Base-by-base conservation (phyloP, 1,284 basidiomycete species). In the Ceratobasidium sp. region DNA sequence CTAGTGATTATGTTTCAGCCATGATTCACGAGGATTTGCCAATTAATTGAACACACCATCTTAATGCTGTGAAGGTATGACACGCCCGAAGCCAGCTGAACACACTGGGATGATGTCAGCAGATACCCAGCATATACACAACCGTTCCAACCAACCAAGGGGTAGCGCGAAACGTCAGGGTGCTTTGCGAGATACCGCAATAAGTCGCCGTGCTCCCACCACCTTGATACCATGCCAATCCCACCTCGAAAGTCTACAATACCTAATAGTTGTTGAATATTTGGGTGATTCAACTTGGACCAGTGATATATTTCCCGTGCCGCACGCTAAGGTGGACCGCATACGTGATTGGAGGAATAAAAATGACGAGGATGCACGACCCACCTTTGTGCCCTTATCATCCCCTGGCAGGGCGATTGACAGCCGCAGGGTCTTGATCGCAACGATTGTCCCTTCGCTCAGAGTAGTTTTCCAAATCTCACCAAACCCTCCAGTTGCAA, bases 1-100 rank as follows among this genome's bases (percentile, higher is more conserved):
- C 36, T 41, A n/a, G 36, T 41, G 11, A 41, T 4, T 41, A 41
- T n/a, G n/a, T n/a, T n/a, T n/a, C n/a, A 41, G 6, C 4, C 36
- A 41, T 41, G 4, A 11, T 5, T 41, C 11, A 41, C 36, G 11
- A 41, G 6, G 6, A 41, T 41, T 41, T 41, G 36, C 6, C 6
- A 41, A 3, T 57, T 22, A 27, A 17, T 8, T 11, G 6, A 24
- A 57, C 54, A 29, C 29, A 57, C 54, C 15, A 57, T 57, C n/a
- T 57, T 57, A 17, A 17, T 6, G 22, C 54, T 57, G 29, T 57
- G 54, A n/a, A 57, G 29, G 22, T 57, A 57, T 8, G 54, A 22
- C 6, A 57, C n/a, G 15, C 54, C 54, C 15, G 15, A 5, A 29
- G 54, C 54, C 9, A 57, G n/a, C 29, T 33, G 19, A 3, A 29